These are phyloP conservation scores for Nemania sp. DNA, from an alignment of 2,329 filamentous ascomycete species.

Conservation along the genomic window DNA sequence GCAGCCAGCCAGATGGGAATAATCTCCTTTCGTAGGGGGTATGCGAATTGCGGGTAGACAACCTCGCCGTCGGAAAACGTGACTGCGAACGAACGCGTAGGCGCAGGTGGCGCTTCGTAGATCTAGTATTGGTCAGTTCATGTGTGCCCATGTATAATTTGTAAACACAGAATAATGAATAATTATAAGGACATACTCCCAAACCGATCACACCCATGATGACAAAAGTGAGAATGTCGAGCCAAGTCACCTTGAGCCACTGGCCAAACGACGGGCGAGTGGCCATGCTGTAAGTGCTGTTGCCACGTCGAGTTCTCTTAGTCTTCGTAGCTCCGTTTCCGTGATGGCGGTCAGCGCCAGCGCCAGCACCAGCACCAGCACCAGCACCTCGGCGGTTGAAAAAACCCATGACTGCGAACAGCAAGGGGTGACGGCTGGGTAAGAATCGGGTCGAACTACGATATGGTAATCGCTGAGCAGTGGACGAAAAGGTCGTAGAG, in stretches of 20 bases:
- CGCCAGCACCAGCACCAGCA: too few species aligned
- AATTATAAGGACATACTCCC: slow-evolving; percentile 53
- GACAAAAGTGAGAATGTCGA: slow-evolving; percentile 70
- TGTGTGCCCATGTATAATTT: too few species aligned
- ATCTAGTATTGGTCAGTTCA: slow-evolving; percentile 45
- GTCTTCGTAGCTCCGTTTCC: background rate
- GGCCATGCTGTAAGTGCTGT: slow-evolving; percentile 47
- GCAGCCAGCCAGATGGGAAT: slow-evolving; percentile 73
- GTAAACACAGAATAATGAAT: background rate
- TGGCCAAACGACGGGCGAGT: slow-evolving; percentile 65
- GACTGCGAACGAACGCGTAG: slow-evolving; percentile 70
- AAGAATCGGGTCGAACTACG: too few species aligned
- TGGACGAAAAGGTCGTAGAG: background rate
- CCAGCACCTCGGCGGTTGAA: slow-evolving; percentile 30
- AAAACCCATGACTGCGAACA: slow-evolving; percentile 27
- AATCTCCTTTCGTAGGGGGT: slow-evolving; percentile 70
- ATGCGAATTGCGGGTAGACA: slow-evolving; percentile 71
- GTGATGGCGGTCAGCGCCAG: slow-evolving; percentile 18
- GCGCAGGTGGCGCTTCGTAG: slow-evolving; percentile 66
- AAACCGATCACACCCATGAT: slow-evolving; percentile 67
- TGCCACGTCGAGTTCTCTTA: slow-evolving; percentile 11
- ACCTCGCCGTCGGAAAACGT: slow-evolving; percentile 68
- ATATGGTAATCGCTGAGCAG: too few species aligned
- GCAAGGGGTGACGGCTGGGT: background rate
- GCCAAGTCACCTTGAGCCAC: slow-evolving; percentile 69